Base-by-base conservation (phyloP, 164 flowering plant species). In the Amborella trichopoda region DNA sequence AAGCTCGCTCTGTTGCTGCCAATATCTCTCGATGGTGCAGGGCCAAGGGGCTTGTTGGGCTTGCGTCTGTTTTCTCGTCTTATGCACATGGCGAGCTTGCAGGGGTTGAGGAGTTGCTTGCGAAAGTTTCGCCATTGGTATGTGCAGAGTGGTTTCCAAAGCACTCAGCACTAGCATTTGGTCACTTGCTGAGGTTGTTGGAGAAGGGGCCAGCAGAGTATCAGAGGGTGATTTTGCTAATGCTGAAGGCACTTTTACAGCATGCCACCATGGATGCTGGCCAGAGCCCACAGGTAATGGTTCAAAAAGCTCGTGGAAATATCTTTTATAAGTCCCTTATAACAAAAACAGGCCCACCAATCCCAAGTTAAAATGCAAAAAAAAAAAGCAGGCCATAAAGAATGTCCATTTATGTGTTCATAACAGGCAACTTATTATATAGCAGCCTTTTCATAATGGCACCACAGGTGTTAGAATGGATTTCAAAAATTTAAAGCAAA, bases 221-320 rank as follows among this genome's bases (percentile, higher is more conserved):
- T 56, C 99, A 91, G 52, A 78, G 96, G 0, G 95, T 91, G 23
- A 75, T 93, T 40, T 73, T 93, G 54, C 83, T 88, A 32, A 75
- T 84, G 79, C 86, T 93, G 24, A 88, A 88, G 63, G 99, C 95
- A n/a, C 52, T 93, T 63, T 88, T 93, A 16, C 95, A 88, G 70
- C 99, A 84, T 59, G 85, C 99, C 28, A 76, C 99, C 17, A 80
- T 88, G 80, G 99, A 88, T 55, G 86, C 99, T 42, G 74, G 95
- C 23, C 99, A 88, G 58, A 93, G 94, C 49, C 96, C 99, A 3
- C 95, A 88, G 52, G n/a, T n/a, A n/a, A n/a, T n/a, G n/a, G n/a
- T n/a, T n/a, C n/a, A n/a, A n/a, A n/a, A n/a, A n/a, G n/a, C n/a
- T n/a, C n/a, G n/a, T n/a, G n/a, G n/a, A n/a, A n/a, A n/a, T n/a